phyloP scores from a whole-genome alignment of 306 rosid species.

The Vachellia collinsii region DNA sequence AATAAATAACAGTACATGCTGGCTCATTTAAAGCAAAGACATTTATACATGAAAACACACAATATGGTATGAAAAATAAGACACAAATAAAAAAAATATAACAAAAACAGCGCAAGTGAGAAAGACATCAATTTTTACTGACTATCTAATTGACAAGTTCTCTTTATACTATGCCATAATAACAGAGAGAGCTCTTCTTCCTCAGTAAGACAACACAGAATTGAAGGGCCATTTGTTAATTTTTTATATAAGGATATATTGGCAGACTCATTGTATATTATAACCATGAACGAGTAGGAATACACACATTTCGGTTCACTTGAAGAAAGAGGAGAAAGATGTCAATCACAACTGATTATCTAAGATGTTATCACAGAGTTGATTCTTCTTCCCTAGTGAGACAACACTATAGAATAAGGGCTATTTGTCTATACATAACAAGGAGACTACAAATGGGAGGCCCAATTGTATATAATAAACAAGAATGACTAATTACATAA shows the following conservation, averaged over 20 bases:
- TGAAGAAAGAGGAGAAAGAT: not conserved
- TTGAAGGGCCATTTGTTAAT: not conserved
- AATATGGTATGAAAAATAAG: conserved; percentile 25
- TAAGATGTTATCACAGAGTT: not conserved
- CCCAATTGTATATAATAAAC: not conserved
- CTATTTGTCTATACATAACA: not conserved
- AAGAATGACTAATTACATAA: not conserved
- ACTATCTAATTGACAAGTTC: conserved; percentile 3
- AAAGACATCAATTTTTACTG: not conserved
- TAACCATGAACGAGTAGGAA: conserved; percentile 1
- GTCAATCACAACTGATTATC: not conserved
- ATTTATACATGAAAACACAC: conserved; percentile 24
- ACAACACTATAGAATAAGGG: not conserved
- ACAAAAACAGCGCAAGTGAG: not conserved
- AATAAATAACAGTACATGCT: not conserved
- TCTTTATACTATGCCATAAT: not conserved
- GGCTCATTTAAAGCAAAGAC: conserved; percentile 24
- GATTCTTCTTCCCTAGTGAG: conserved; percentile 27
- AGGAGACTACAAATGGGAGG: not conserved
- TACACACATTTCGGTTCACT: not conserved
- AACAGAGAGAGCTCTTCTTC: not conserved
- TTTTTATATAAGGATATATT: not conserved
- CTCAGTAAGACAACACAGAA: not conserved
- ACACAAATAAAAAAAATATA: not conserved
- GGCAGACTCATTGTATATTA: not conserved